Evolutionary conservation across 1,284 basidiomycete species (phyloP), one percentile per base, ranked within the genome.

Genomic region (Leccinum subspadiceum): DNA sequence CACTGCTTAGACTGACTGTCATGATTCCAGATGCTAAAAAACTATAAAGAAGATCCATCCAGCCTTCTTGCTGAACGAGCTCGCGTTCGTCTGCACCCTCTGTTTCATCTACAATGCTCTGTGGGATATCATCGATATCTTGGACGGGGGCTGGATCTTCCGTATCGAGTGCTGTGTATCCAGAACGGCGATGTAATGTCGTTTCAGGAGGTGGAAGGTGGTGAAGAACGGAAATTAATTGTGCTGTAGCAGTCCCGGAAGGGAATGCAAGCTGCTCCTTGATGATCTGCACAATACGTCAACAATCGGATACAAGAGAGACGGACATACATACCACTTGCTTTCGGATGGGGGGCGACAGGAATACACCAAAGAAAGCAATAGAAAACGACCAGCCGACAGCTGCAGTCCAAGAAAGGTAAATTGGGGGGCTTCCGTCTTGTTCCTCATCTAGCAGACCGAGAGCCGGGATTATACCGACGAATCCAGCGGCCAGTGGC

Each of bases 171-270:
- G 73, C 70, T 22, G 74, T 78, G 67, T 90, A 90, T 13, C 85
- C 87, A 46, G 71, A 69, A 53, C 87, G 81, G 56, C 73, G 81
- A 31, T 80, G 79, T n/a, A 84, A 56, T 7, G 76, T 75, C 1
- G 82, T 81, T 26, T 84, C 81, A 17, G 85, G 85, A 35, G 84
- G 84, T 2, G 90, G 89, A 53, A 89, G 73, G 62, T 84, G 75
- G 69, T 98, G 94, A n/a, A 98, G 81, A 9, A 98, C 91, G 1
- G 93, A 90, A 53, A 98, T 94, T 17, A 98, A 81, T 69, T 98
- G 96, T 1, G 96, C 96, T 0, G 96, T 98, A 0, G 96, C 96
- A n/a, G 92, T 97, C 22, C 96, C 96, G 0, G 92, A 94, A 0
- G 96, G 96, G 66, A 98, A 98, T 1, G 92, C 81, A 13, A 98